Percentiles rank a stretch among this genome's conserved stretches.
phyloP scores from a whole-genome alignment of 179 eudicot genomes.

The Amaranthus tricolor region DNA sequence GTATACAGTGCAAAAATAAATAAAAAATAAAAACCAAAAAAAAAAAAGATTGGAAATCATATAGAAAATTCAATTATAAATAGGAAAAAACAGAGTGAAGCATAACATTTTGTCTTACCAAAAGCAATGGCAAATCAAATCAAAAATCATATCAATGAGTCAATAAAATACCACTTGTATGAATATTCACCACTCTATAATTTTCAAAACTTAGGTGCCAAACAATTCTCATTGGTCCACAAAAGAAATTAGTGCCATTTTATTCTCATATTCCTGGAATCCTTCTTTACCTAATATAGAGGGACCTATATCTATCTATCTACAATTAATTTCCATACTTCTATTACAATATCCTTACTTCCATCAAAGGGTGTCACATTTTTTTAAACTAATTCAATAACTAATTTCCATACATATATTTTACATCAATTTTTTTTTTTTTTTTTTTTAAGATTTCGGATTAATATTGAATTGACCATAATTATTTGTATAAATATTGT shows the following conservation, averaged over 20 bases:
- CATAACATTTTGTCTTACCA: conserved; percentile 27
- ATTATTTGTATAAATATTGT: no score
- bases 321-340: no score
- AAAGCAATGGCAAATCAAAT: conserved; percentile 23
- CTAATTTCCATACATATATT: no score
- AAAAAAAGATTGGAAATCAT: background rate
- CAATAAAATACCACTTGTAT: conserved; percentile 7
- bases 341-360: no score
- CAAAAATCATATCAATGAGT: conserved; percentile 16
- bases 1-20: background rate
- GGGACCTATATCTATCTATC: no score
- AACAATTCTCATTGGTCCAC: conserved; percentile 8
- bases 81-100: conserved; percentile 14
- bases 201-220: conserved; percentile 15
- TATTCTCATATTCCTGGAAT: background rate
- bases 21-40: background rate
- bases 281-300: background rate
- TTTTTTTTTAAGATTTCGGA: no score
- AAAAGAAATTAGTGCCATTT: background rate
- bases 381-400: no score
- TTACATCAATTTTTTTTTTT: no score
- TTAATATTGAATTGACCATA: no score
- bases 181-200: conserved; percentile 17
- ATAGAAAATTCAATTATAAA: background rate
- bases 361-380: background rate